These are phyloP conservation scores for Amanita thiersii DNA, from an alignment of 768 basidiomycete genomes.

Conservation along the genomic window DNA sequence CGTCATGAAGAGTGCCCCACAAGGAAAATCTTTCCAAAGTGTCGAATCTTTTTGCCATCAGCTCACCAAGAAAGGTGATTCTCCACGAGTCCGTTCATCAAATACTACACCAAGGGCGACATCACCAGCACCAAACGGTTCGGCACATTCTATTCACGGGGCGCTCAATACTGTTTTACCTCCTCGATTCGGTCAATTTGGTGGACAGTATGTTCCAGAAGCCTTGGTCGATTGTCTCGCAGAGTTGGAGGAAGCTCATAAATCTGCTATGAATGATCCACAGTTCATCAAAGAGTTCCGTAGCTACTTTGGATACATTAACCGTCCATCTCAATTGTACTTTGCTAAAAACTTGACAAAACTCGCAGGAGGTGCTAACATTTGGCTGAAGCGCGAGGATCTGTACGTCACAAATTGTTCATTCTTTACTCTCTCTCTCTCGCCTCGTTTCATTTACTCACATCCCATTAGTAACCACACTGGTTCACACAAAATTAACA, in stretches of 20 bases:
- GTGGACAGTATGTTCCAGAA: constrained; percentile 97
- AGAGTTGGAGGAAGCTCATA: constrained; percentile 89
- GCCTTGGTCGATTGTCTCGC: constrained; percentile 87
- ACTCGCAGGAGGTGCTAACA: constrained; percentile 85
- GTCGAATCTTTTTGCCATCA: constrained; percentile 72
- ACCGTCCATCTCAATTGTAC: constrained; percentile 88
- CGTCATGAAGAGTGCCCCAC: constrained; percentile 62
- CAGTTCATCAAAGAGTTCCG: constrained; percentile 90
- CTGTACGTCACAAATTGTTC: constrained; percentile 41
- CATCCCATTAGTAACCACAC: constrained; percentile 76
- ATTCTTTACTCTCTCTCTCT: too few species aligned
- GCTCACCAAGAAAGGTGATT: constrained; percentile 42
- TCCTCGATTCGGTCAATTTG: constrained; percentile 87
- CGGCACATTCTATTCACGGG: not conserved
- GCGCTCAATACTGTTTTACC: constrained; percentile 49
- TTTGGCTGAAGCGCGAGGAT: constrained; percentile 98
- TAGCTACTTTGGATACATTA: constrained; percentile 87
- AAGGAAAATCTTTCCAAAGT: constrained; percentile 36
- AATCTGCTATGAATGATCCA: constrained; percentile 78
- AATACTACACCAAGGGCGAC: constrained; percentile 17
- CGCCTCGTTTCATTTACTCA: constrained; percentile 6
- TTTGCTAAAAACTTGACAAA: constrained; percentile 87
- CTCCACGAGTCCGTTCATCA: constrained; percentile 25
- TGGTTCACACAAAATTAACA: constrained; percentile 99
- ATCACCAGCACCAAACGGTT: constrained; percentile 13